Evolutionary conservation across 1,284 basidiomycete species (phyloP), one percentile per base, ranked within the genome.

Genomic region (Puccinia coronata): DNA sequence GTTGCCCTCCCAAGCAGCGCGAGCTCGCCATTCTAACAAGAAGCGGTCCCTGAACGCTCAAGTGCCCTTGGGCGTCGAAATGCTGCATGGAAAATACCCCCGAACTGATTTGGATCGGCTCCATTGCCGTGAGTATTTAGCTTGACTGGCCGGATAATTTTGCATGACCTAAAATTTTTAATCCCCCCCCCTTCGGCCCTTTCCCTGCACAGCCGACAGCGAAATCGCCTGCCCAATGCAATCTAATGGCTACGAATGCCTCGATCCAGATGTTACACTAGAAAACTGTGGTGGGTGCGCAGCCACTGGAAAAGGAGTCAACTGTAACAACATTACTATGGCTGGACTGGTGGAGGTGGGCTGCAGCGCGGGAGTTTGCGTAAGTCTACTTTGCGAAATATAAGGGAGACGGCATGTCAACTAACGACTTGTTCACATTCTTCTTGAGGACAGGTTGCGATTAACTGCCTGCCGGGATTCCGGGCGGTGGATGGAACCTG

Each of bases 81-180:
- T 71, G 65, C 18, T 71, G 51, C 77, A 70, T n/a, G 77, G 67
- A 18, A 79, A 79, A 57, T 79, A 71, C 31, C 51, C 25, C 8
- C 31, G 77, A 43, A 79, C 31, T 23, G 53, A 59, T 8, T 16
- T 57, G 20, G 77, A 79, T 28, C 36, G 41, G 25, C 2, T 3
- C 23, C 36, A 71, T 25, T 79, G 77, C 57, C 77, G 77, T 79
- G 39, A 70, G 77, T 61, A n/a, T n/a, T n/a, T n/a, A n/a, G n/a
- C n/a, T n/a, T n/a, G 28, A 25, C 43, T 25, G 11, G 4, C n/a
- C 43, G 14, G 49, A n/a, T 14, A n/a, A 18, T 0, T 41, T 16
- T 18, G 16, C 36, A 18, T 31, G 28, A 70, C 31, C 18, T 16
- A 18, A 67, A 12, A 31, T 25, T 25, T 2, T 20, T 51, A 61